phyloP scores from a whole-genome alignment of 371 early-diverging fungal species.

The Mortierella polycephala region DNA sequence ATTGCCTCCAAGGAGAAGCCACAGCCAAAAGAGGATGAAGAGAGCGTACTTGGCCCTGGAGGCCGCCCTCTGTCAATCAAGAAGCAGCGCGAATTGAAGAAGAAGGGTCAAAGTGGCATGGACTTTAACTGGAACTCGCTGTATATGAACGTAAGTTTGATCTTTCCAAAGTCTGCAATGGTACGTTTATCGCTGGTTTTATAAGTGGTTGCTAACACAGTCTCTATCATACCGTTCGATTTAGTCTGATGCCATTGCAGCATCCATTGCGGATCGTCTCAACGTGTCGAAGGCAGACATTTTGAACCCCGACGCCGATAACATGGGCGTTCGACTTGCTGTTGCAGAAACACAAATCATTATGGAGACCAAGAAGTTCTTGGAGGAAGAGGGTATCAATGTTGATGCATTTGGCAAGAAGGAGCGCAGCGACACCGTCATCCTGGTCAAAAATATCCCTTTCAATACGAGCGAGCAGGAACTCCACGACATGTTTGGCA shows the following conservation, averaged over 20 bases:
- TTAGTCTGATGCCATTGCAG: conserved; percentile 91
- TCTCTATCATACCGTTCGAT: conserved; percentile 1
- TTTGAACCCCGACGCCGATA: conserved; percentile 84
- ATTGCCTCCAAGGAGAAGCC: conserved; percentile 81
- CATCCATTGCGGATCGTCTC: conserved; percentile 92
- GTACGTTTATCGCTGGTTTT: conserved; percentile 5
- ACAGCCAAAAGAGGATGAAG: conserved; percentile 70
- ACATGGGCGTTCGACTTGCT: conserved; percentile 93
- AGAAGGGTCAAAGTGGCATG: conserved; percentile 78
- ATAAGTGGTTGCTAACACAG: neutral
- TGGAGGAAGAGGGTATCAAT: conserved; percentile 84
- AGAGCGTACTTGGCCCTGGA: conserved; percentile 64
- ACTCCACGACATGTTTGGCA: conserved; percentile 81
- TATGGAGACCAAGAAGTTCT: conserved; percentile 90
- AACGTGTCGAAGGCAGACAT: conserved; percentile 90
- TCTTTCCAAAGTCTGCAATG: neutral
- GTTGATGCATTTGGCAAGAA: conserved; percentile 81
- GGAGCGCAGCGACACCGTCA: conserved; percentile 87
- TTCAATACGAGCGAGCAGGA: conserved; percentile 84
- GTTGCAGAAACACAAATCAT: conserved; percentile 97
- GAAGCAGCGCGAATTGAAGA: conserved; percentile 81
- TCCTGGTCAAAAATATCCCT: conserved; percentile 96
- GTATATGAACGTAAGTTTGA: conserved; percentile 88
- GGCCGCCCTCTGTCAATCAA: conserved; percentile 75
- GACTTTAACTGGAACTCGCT: conserved; percentile 96